Evolutionary conservation across 129 eudicot species (phyloP).

Genomic region (Pseudognaphalium luteoalbum): DNA sequence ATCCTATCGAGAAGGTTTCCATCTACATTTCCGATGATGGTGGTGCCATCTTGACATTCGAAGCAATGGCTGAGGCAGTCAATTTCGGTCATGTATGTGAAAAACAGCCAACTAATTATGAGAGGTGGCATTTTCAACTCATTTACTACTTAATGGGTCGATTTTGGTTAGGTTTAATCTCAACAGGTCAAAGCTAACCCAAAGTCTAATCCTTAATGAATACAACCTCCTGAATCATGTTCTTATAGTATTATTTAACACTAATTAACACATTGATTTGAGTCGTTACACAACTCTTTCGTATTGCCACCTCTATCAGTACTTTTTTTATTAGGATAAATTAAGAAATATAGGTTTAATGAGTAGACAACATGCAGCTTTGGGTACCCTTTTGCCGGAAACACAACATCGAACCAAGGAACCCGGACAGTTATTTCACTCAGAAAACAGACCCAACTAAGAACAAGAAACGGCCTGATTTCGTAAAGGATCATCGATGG

Average conservation of each 20-base stretch:
- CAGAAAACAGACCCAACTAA: slow-evolving; percentile 80
- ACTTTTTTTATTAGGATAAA: background rate
- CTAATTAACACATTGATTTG: background rate
- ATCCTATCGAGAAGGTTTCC: slow-evolving; percentile 79
- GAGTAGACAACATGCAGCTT: slow-evolving; percentile 37
- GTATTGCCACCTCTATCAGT: background rate
- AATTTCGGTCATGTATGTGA: slow-evolving; percentile 63
- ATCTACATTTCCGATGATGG: slow-evolving; percentile 90
- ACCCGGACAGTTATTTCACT: slow-evolving; percentile 84
- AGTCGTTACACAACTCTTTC: background rate
- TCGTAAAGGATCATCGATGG: slow-evolving; percentile 92
- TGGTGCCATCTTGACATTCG: slow-evolving; percentile 81
- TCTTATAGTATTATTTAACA: background rate
- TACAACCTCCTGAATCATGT: background rate
- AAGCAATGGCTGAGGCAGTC: slow-evolving; percentile 99
- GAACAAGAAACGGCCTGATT: slow-evolving; percentile 72
- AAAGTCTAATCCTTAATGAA: background rate
- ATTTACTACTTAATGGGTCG: background rate
- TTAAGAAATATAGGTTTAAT: background rate
- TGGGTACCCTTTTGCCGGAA: slow-evolving; percentile 98
- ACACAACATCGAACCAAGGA: slow-evolving; percentile 89
- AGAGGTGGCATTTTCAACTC: background rate
- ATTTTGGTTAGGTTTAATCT: background rate
- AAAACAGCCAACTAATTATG: background rate
- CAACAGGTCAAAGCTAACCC: background rate